These are phyloP conservation scores for Dacryopinax primogenitus DNA, from an alignment of 768 basidiomycete genomes.

Conservation along the genomic window DNA sequence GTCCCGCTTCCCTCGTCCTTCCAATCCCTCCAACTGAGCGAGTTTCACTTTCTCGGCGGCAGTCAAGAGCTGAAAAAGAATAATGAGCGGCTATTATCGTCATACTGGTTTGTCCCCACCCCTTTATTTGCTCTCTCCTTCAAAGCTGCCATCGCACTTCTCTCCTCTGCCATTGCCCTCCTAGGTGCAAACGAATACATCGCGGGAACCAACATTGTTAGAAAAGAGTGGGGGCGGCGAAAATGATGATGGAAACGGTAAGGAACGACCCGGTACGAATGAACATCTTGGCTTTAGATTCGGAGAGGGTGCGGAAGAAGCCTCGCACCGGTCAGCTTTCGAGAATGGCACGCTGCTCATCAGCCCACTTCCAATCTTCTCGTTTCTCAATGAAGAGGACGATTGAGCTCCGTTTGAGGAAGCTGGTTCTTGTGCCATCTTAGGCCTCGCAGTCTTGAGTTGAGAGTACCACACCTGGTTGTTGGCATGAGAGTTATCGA, in stretches of 20 bases:
- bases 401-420: too few species aligned
- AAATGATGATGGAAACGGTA: not conserved
- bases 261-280: not conserved
- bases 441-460: too few species aligned
- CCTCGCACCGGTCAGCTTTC: constrained; percentile 8
- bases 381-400: not conserved
- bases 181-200: not conserved
- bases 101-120: too few species aligned
- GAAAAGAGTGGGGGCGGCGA: not conserved
- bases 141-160: not conserved
- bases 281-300: not conserved
- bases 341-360: not conserved
- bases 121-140: not conserved
- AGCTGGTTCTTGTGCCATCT: too few species aligned
- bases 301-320: not conserved
- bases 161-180: not conserved
- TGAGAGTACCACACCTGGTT: too few species aligned
- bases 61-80: not conserved
- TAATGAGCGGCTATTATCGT: too few species aligned
- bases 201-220: not conserved
- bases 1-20: not conserved
- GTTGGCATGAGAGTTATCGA: too few species aligned
- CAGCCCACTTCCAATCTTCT: not conserved
- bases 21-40: not conserved
- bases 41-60: not conserved